Conservation (phyloP, 768 basidiomycete species). For the Bullera alba region DNA sequence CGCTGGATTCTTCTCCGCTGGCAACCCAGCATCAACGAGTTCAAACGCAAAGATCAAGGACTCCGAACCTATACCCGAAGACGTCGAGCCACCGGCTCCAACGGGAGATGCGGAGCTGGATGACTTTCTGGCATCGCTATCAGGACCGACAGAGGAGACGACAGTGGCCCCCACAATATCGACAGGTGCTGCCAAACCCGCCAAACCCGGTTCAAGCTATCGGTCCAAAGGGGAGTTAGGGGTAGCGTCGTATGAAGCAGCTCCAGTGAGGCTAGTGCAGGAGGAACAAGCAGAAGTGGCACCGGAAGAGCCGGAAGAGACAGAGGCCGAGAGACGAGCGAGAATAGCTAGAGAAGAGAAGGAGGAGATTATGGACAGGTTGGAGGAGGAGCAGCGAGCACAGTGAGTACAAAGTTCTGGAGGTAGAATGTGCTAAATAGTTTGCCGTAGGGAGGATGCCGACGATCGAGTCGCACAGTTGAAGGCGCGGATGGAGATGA, state of each 20-base stretch:
- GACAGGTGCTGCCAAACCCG: no score
- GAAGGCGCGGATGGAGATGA: slow-evolving; percentile 36
- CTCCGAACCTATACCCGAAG: background rate
- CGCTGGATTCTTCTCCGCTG: slow-evolving; percentile 16
- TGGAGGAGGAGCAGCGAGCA: slow-evolving; percentile 42
- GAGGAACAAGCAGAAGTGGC: slow-evolving; percentile 26
- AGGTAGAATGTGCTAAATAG: background rate
- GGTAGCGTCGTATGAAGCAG: slow-evolving; percentile 38
- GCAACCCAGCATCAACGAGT: background rate
- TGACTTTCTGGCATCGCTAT: slow-evolving; percentile 32
- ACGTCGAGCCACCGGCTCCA: slow-evolving; percentile 2
- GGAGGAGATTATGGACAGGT: slow-evolving; percentile 41
- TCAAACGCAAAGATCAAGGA: slow-evolving; percentile 5
- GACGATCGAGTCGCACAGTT: slow-evolving; percentile 28
- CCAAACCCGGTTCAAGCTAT: no score
- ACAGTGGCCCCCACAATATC: no score
- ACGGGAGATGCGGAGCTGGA: slow-evolving; percentile 40
- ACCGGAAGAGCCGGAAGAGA: slow-evolving; percentile 35
- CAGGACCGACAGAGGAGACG: no score
- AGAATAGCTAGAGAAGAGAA: slow-evolving; percentile 35
- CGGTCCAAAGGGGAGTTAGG: slow-evolving; percentile 10
- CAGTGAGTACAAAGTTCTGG: slow-evolving; percentile 33
- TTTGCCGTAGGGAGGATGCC: slow-evolving; percentile 31
- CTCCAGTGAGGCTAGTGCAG: slow-evolving; percentile 31
- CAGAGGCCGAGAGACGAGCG: slow-evolving; percentile 28